Conservation (phyloP, 2,329 filamentous ascomycete species). For the Elsinoe fawcettii region DNA sequence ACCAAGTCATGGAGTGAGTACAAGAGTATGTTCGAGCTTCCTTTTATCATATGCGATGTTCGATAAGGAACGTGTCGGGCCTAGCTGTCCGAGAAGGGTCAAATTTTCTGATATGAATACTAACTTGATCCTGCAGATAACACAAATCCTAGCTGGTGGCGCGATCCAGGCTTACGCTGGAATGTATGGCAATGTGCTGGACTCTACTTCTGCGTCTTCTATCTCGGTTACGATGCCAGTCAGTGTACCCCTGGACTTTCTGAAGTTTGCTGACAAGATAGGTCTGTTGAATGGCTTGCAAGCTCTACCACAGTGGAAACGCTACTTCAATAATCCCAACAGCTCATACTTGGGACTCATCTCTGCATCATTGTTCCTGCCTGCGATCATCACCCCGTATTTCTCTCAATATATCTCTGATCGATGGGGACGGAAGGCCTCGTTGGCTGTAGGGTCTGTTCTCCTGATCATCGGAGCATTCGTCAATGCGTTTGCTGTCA, state of each 20-base stretch:
- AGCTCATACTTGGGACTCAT: conserved; percentile 19
- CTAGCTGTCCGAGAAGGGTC: no score
- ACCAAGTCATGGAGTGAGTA: not conserved
- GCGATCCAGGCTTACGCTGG: not conserved
- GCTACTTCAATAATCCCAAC: conserved; percentile 18
- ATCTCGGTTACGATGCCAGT: not conserved
- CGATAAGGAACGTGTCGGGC: no score
- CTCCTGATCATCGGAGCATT: not conserved
- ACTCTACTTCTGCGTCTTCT: conserved; percentile 4
- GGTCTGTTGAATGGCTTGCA: conserved; percentile 20
- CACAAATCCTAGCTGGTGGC: not conserved
- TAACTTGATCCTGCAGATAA: not conserved
- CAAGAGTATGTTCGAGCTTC: no score
- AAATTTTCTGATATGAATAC: no score
- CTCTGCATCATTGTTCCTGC: conserved; percentile 18
- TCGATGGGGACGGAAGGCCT: not conserved
- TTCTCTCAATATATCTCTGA: not conserved
- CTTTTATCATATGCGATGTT: no score
- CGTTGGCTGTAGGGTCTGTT: not conserved
- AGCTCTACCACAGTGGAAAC: conserved; percentile 17
- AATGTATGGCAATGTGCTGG: not conserved
- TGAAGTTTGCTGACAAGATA: not conserved
- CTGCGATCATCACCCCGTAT: conserved; percentile 11
- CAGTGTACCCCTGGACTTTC: not conserved
- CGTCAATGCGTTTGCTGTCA: not conserved